Conservation (phyloP, 768 basidiomycete species). For the Leccinum boreale region DNA sequence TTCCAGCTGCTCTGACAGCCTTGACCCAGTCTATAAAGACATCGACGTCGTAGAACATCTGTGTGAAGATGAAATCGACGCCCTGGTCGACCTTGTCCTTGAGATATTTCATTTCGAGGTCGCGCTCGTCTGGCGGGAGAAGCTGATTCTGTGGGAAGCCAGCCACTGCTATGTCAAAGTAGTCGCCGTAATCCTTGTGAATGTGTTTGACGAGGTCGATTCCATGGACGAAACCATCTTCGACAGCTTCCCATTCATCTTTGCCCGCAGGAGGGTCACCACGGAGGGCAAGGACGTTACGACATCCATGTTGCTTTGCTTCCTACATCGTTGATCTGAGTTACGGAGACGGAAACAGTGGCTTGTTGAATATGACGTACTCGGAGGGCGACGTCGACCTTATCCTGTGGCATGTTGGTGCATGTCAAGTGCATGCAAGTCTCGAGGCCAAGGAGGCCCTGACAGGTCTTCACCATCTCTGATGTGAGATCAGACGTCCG, state of each 20-base stretch:
- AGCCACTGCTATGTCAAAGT: constrained; percentile 93
- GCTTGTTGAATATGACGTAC: constrained; percentile 45
- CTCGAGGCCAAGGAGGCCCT: constrained; percentile 88
- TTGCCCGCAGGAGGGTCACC: constrained; percentile 90
- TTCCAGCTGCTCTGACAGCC: constrained; percentile 76
- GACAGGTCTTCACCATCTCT: constrained; percentile 92
- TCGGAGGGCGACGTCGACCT: constrained; percentile 86
- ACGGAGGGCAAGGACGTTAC: constrained; percentile 89
- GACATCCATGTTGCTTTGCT: constrained; percentile 84
- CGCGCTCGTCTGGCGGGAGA: constrained; percentile 69
- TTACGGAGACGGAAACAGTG: background rate
- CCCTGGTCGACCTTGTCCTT: constrained; percentile 93
- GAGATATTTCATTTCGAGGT: constrained; percentile 76
- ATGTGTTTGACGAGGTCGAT: constrained; percentile 92
- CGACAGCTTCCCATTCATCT: constrained; percentile 89
- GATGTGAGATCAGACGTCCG: constrained; percentile 92
- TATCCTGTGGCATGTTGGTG: constrained; percentile 96
- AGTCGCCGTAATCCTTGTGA: constrained; percentile 76
- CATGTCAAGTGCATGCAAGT: constrained; percentile 99
- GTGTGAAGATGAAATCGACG: constrained; percentile 92
- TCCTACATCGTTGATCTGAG: constrained; percentile 49
- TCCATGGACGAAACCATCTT: constrained; percentile 87
- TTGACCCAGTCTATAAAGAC: constrained; percentile 92
- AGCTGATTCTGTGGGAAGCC: constrained; percentile 86
- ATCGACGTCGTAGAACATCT: constrained; percentile 96